Conservation (phyloP, 331 rosid genomes). For the Pyracantha coccinea region DNA sequence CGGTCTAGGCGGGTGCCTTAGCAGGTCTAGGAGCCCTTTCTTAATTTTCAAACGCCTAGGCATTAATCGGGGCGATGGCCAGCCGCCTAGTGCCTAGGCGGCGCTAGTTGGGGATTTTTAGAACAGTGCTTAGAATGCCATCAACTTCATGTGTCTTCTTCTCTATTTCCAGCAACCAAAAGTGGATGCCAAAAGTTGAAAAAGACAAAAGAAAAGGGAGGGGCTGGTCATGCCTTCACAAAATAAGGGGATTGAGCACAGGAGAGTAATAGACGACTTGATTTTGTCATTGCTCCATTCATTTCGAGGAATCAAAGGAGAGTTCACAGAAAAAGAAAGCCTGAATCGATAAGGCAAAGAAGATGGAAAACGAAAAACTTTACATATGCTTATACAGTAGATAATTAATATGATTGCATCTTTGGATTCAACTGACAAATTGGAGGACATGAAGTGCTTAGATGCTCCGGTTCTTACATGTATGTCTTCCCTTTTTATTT, state of each 20-base stretch:
- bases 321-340: neutral
- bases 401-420: neutral
- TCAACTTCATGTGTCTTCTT: neutral
- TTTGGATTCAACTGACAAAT: neutral
- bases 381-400: neutral
- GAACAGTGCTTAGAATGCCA: neutral
- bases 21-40: too few relatives aligned
- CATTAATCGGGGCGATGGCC: too few relatives aligned
- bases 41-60: too few relatives aligned
- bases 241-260: neutral
- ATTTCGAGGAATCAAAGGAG: neutral
- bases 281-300: neutral
- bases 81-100: too few relatives aligned
- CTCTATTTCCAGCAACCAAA: neutral
- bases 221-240: neutral
- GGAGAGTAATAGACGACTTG: neutral
- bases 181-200: neutral
- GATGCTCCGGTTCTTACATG: neutral
- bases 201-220: neutral
- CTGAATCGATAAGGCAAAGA: neutral
- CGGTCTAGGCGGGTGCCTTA: too few relatives aligned
- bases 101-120: too few relatives aligned
- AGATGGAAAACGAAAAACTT: neutral
- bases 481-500: neutral
- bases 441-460: neutral